phyloP scores from a whole-genome alignment of 345 rosid genomes.

The Rhizophora apiculata region DNA sequence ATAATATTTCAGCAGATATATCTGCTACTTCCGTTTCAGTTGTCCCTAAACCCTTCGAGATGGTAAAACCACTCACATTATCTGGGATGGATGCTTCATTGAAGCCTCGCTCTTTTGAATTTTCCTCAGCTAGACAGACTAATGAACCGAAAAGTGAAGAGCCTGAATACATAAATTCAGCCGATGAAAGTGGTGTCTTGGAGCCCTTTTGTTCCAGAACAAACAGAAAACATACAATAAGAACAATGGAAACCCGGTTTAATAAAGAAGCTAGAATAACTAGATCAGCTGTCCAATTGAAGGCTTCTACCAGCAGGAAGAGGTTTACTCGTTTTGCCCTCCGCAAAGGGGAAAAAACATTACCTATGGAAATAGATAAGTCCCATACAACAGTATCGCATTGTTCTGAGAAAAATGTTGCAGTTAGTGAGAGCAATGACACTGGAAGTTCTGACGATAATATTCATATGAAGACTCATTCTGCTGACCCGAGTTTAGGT shows the following conservation, averaged over 20 bases:
- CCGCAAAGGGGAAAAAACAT: conserved; percentile 1
- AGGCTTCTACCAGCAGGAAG: conserved; percentile 2
- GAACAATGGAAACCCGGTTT: neutral
- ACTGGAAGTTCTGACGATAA: neutral
- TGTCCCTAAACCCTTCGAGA: conserved; percentile 5
- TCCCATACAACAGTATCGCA: neutral
- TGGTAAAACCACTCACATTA: neutral
- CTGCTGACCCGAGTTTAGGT: neutral
- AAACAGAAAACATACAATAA: neutral
- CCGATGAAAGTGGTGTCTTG: neutral
- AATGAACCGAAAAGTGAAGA: neutral
- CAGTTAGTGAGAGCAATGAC: neutral
- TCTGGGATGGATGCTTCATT: neutral
- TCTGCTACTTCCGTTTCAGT: conserved; percentile 12
- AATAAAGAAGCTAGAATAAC: conserved; percentile 13
- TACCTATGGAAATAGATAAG: conserved; percentile 8
- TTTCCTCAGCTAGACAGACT: neutral
- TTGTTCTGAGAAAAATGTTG: conserved; percentile 3
- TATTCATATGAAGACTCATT: neutral
- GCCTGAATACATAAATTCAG: neutral
- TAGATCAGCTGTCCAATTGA: conserved; percentile 5
- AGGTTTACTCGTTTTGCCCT: conserved; percentile 9
- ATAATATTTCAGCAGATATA: neutral
- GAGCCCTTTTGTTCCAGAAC: conserved; percentile 3
- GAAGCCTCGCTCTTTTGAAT: neutral